Evolutionary conservation across 2,329 filamentous ascomycete species (phyloP), one percentile per base, ranked within the genome.

Genomic region (Byssothecium circinans): DNA sequence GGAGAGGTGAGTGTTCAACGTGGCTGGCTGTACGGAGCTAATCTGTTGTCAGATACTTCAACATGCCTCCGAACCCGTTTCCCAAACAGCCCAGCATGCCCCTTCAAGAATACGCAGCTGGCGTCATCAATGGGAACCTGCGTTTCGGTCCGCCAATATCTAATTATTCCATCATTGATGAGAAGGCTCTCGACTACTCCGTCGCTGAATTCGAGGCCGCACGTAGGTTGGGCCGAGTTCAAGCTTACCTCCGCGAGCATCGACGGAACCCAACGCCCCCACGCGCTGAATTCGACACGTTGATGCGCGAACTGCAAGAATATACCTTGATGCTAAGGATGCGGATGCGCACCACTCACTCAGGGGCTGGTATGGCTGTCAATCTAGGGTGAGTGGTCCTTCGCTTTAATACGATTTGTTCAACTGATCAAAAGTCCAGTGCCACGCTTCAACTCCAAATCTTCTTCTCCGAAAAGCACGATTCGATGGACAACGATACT

Each of bases 371-470:
- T n/a, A 32, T 49, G 6, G 45, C 41, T n/a, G 46, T 52, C 12
- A 36, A 20, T 5, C 18, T 49, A 33, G 34, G 39, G 49, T 52
- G 43, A 34, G 11, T 11, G 7, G n/a, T n/a, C 23, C 11, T 7
- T 10, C 18, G 15, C 17, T 10, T 8, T 33, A 11, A 27, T 6
- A n/a, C 8, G 19, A 3, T 4, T 10, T 22, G 2, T 29, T 35
- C 17, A 14, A 18, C 15, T 38, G 12, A 29, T n/a, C 6, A 33
- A 27, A 15, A 14, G 10, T 15, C 4, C 32, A 58, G 53, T n/a
- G 53, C 56, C 4, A 49, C 33, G 12, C 44, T 58, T 22, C 51
- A 58, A 29, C 40, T 58, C 12, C 53, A 51, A 45, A 47, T 35
- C 20, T 54, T 48, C 29, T 35, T 33, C 12, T 20, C 45, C 6